phyloP scores from a whole-genome alignment of 352 stramenopile genomes.

The Pythium aphanidermatum region DNA sequence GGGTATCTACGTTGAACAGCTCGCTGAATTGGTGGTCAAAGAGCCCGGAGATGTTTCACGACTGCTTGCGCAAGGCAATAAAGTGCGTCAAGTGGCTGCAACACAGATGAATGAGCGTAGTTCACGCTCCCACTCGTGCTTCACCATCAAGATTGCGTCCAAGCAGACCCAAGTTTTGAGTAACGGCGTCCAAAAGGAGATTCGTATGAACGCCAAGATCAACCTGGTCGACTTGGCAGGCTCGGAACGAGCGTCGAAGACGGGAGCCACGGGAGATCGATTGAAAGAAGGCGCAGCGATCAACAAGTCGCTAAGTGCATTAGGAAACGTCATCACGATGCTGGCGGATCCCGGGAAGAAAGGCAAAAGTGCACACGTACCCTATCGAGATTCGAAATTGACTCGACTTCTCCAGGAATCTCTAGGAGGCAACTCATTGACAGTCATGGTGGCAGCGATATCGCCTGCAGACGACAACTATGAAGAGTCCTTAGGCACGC shows the following conservation, averaged over 20 bases:
- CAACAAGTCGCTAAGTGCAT: constrained; percentile 89
- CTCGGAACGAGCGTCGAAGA: constrained; percentile 86
- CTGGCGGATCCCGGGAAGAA: constrained; percentile 43
- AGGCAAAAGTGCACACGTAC: constrained; percentile 61
- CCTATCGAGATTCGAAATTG: constrained; percentile 90
- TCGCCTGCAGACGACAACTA: constrained; percentile 90
- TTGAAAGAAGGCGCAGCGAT: constrained; percentile 91
- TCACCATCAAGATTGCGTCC: constrained; percentile 88
- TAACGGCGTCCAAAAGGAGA: constrained; percentile 56
- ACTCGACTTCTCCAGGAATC: constrained; percentile 87
- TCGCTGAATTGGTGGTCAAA: constrained; percentile 82
- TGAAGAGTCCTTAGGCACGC: constrained; percentile 91
- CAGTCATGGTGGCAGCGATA: constrained; percentile 93
- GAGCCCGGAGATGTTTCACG: constrained; percentile 68
- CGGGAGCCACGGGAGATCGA: constrained; percentile 74
- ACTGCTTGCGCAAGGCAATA: constrained; percentile 87
- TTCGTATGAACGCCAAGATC: constrained; percentile 83
- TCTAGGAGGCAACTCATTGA: constrained; percentile 89
- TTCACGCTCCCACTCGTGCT: constrained; percentile 87
- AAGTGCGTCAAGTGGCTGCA: constrained; percentile 80
- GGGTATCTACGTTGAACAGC: constrained; percentile 91
- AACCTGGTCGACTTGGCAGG: constrained; percentile 91
- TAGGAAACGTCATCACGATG: constrained; percentile 92
- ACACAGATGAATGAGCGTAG: constrained; percentile 92
- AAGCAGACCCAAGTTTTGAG: constrained; percentile 57